Conservation (phyloP, 345 rosid genomes). For the Zanthoxylum bungeanum region DNA sequence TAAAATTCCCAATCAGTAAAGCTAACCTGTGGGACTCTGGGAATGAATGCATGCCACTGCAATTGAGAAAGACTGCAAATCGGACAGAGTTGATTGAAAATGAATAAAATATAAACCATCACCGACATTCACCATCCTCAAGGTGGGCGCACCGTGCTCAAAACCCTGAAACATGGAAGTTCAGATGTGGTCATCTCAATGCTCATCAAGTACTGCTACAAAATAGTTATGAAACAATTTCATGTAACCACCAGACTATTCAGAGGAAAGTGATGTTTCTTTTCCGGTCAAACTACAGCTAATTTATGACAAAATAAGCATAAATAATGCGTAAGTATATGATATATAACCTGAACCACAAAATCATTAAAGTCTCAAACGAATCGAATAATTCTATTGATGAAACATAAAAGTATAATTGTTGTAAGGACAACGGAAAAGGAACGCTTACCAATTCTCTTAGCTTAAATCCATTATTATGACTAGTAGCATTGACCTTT, state of each 20-base stretch:
- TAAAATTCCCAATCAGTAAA: constrained; percentile 21
- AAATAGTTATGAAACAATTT: not conserved
- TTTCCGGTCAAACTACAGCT: not conserved
- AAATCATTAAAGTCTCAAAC: not conserved
- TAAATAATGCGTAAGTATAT: not conserved
- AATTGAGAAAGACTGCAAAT: constrained; percentile 73
- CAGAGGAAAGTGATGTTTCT: not conserved
- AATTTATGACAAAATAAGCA: not conserved
- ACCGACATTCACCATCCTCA: constrained; percentile 67
- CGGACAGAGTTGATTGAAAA: constrained; percentile 64
- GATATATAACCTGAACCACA: not conserved
- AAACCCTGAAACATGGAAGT: constrained; percentile 54
- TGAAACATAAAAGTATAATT: too few relatives aligned
- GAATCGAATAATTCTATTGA: not conserved
- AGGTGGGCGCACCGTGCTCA: constrained; percentile 40
- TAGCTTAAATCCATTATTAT: not conserved
- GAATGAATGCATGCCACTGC: constrained; percentile 80
- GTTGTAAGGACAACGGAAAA: not conserved
- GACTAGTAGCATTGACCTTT: not conserved
- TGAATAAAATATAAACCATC: constrained; percentile 72
- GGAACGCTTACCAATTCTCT: not conserved
- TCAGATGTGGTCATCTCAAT: constrained; percentile 6
- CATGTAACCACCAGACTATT: not conserved
- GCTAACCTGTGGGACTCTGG: constrained; percentile 41
- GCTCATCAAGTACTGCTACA: constrained; percentile 1